Conservation (phyloP, 2,329 filamentous ascomycete species). For the Botrytis byssoidea region DNA sequence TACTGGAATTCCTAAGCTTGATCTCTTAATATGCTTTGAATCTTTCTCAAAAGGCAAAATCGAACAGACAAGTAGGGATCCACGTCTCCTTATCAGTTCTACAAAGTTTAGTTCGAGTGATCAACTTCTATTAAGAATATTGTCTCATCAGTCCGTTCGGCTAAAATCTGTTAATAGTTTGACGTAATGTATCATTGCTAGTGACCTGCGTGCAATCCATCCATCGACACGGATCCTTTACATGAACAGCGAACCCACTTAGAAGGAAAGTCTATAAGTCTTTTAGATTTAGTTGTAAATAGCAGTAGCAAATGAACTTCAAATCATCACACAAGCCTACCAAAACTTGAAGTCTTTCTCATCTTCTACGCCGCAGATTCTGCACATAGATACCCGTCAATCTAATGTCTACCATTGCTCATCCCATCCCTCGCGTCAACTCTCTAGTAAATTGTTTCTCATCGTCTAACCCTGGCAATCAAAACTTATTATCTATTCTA, state of each 20-base stretch:
- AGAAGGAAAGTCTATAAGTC: not conserved
- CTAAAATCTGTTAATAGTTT: not conserved
- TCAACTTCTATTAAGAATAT: not conserved
- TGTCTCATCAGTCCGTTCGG: not conserved
- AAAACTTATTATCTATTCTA: not conserved
- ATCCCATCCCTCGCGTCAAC: not conserved
- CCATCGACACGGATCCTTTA: rapidly evolving
- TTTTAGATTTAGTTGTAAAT: not conserved
- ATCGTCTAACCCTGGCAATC: not conserved
- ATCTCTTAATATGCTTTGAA: not conserved
- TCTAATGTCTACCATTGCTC: not conserved
- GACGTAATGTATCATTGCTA: not conserved
- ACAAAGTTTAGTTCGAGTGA: not conserved
- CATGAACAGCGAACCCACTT: not conserved
- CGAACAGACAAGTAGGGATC: not conserved
- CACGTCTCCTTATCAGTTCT: not conserved
- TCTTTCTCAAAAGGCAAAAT: rapidly evolving
- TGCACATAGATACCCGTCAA: not conserved
- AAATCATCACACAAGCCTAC: not conserved
- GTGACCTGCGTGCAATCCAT: rapidly evolving
- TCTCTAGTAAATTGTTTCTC: not conserved
- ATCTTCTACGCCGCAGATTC: not conserved
- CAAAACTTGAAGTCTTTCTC: rapidly evolving
- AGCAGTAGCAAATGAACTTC: no score
- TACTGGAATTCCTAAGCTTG: not conserved